phyloP scores from a whole-genome alignment of 2,329 filamentous ascomycete genomes.

The Arthrobotrys musiformis region DNA sequence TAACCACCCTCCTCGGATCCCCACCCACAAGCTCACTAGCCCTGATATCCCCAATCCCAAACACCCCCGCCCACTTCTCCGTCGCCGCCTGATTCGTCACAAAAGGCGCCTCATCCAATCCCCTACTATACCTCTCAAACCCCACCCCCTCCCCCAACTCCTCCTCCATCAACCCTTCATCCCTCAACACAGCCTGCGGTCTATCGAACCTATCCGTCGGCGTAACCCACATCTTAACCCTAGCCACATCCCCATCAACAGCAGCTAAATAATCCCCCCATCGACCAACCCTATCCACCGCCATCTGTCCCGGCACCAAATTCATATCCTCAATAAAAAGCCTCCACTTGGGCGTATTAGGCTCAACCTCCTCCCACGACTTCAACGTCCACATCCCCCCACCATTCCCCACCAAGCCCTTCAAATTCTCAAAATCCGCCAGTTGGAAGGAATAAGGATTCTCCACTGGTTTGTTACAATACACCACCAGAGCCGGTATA shows the following conservation, averaged over 20 bases:
- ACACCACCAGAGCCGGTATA: not conserved
- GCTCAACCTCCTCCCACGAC: conserved; percentile 34
- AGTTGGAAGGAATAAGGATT: conserved; percentile 13
- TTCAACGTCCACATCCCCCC: not conserved
- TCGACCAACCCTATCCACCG: not conserved
- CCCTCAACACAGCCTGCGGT: not conserved
- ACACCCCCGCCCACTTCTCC: not conserved
- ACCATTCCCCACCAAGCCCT: not conserved
- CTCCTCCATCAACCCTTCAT: conserved; percentile 16
- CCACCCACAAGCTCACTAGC: not conserved
- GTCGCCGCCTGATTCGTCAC: not conserved
- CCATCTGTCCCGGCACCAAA: conserved; percentile 13
- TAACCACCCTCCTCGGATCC: not conserved
- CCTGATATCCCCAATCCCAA: not conserved
- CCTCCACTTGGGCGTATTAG: not conserved
- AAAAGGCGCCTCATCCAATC: not conserved
- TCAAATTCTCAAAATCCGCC: conserved; percentile 24
- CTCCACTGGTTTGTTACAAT: not conserved
- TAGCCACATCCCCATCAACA: not conserved
- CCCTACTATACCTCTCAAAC: not conserved
- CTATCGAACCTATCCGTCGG: conserved; percentile 8
- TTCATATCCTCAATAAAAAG: conserved; percentile 18
- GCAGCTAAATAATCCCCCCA: not conserved
- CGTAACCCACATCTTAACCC: conserved; percentile 15
- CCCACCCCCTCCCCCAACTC: not conserved